These are phyloP conservation scores for Orobanche coerulescens DNA, from an alignment of 257 asterid species.

Conservation along the genomic window DNA sequence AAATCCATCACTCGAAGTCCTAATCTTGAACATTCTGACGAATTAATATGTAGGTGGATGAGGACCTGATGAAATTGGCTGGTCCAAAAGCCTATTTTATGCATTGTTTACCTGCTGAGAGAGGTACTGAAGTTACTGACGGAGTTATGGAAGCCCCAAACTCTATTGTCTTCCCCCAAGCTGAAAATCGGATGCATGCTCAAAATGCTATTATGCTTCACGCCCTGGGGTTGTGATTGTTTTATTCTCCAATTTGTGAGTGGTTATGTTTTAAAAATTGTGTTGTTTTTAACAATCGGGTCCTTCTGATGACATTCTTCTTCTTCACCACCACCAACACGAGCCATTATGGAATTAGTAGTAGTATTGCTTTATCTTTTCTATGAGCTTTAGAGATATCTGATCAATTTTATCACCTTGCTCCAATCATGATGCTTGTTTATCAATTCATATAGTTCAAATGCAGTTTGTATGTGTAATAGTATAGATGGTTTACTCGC, in stretches of 20 bases:
- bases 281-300: neutral
- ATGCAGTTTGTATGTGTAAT: neutral
- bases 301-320: neutral
- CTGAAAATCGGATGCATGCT: slow-evolving; percentile 93
- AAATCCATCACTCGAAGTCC: neutral
- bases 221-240: slow-evolving; percentile 56
- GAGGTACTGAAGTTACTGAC: slow-evolving; percentile 74
- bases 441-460: neutral
- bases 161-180: slow-evolving; percentile 84
- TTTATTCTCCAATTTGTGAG: neutral
- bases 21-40: neutral
- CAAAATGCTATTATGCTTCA: slow-evolving; percentile 94
- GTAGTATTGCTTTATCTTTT: neutral
- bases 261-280: neutral
- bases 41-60: slow-evolving; percentile 54
- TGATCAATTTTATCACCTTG: neutral
- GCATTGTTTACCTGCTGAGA: slow-evolving; percentile 95
- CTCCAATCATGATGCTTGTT: neutral
- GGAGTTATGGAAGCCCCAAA: slow-evolving; percentile 77
- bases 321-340: neutral
- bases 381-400: slow-evolving; percentile 10
- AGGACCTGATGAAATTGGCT: slow-evolving; percentile 78
- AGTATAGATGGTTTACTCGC: too few species aligned
- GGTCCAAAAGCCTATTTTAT: slow-evolving; percentile 73
- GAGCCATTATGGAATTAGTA: slow-evolving; percentile 6